Base-by-base conservation (phyloP, 2,329 filamentous ascomycete genomes). In the Microsporum ferrugineum region DNA sequence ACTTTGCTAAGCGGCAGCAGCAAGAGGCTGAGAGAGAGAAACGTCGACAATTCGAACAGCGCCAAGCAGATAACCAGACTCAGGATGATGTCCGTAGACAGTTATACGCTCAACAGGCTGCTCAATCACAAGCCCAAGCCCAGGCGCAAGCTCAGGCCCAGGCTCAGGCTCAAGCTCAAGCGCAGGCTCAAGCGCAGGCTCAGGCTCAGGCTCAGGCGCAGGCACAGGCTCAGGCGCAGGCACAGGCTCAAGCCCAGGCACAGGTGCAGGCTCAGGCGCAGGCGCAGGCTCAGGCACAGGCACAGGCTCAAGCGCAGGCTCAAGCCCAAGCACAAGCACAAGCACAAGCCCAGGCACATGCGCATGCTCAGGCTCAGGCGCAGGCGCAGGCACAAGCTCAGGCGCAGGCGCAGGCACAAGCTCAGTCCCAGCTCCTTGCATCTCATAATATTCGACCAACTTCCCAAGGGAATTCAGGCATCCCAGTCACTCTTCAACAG, bases 361-460 rank as follows among this genome's bases (percentile, higher is more conserved):
- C 56, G 2, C 39, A 55, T 27, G 31, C 61, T 6, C 39, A 60
- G n/a, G n/a, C 55, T 1, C 39, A 41, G 3, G 55, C 55, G 1
- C 34, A 57, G n/a, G 60, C 62, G 10, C 60, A 61, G 39, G 63
- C 61, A 27, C 60, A 62, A 57, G 55, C 55, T 14, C 55, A 57
- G 55, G 55, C 55, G 1, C 34, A 57, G n/a, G 60, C 62, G 10
- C 60, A 61, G 39, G 63, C 61, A 27, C 60, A 62, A 57, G 55
- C 55, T 14, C 55, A 57, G 55, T 53, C 49, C 33, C 49, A 53
- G 62, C 68, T 76, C 62, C 71, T 73, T 39, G 72, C 72, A 38
- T 70, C 71, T 64, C 79, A 80, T 64, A 80, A 81, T 57, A 75
- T 80, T 31, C 82, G 83, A 68, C 74, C 75, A 53, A 75, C 81